A percentile compares a stretch with the other conserved stretches of the same genome.
phyloP scores from a whole-genome alignment of 441 rosid genomes.

The Gossypium gossypioides region DNA sequence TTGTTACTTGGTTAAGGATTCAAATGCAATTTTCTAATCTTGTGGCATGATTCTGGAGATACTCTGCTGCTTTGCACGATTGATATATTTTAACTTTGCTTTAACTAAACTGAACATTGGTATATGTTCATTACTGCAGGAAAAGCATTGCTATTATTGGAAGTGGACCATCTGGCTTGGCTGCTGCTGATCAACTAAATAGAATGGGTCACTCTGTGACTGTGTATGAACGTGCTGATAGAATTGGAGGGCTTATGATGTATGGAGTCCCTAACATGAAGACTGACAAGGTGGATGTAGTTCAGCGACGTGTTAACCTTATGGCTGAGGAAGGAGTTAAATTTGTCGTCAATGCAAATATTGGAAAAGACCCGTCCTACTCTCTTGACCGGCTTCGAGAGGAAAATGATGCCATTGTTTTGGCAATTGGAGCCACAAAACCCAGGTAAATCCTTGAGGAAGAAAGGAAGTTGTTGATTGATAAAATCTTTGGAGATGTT shows the following conservation, averaged over 20 bases:
- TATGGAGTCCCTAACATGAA: conserved; percentile 99
- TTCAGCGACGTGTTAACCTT: conserved; percentile 88
- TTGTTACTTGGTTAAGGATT: not conserved
- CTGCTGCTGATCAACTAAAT: conserved; percentile 98
- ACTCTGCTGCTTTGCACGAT: not conserved
- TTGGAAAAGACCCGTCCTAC: conserved; percentile 76
- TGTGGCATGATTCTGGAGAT: not conserved
- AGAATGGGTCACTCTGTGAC: conserved; percentile 92
- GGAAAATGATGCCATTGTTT: conserved; percentile 76
- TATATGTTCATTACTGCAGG: conserved; percentile 36
- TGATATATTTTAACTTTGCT: not conserved
- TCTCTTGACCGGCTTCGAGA: conserved; percentile 64
- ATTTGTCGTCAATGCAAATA: conserved; percentile 84
- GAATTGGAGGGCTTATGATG: conserved; percentile 99
- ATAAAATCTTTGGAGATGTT: not conserved
- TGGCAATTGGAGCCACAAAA: conserved; percentile 96
- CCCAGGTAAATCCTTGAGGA: conserved; percentile 49
- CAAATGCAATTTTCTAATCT: not conserved
- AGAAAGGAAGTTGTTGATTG: not conserved
- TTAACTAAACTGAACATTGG: not conserved
- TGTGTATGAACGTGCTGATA: conserved; percentile 89
- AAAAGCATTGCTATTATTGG: conserved; percentile 80
- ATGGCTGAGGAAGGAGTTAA: conserved; percentile 85
- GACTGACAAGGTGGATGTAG: conserved; percentile 84
- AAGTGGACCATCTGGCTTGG: conserved; percentile 97